Conservation (phyloP, 1,284 basidiomycete species). For the Flammula alnicola region DNA sequence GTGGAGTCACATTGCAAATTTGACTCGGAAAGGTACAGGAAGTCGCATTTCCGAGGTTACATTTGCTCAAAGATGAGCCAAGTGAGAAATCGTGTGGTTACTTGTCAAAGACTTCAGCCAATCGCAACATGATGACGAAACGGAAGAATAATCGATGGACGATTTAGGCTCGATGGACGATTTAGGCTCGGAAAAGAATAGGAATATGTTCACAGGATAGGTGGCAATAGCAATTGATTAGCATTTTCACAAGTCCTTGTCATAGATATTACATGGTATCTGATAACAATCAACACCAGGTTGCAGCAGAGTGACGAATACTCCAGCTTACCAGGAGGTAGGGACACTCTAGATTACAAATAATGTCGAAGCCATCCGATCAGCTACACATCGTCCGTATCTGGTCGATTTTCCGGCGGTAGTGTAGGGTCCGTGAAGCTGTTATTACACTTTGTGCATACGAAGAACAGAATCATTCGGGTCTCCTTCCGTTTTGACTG, state of each 20-base stretch:
- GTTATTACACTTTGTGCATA: slow-evolving; percentile 86
- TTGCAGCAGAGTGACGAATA: background rate
- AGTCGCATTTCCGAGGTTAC: background rate
- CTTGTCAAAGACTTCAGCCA: background rate
- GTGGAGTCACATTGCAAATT: background rate
- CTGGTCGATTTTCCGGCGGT: slow-evolving; percentile 37
- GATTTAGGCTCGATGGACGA: too few relatives aligned
- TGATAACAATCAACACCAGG: background rate
- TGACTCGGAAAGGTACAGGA: background rate
- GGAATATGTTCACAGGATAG: too few relatives aligned
- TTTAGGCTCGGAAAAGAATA: background rate
- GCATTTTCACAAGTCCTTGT: too few relatives aligned
- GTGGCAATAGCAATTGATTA: too few relatives aligned
- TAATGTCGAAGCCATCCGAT: too few relatives aligned
- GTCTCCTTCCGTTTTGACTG: slow-evolving; percentile 94
- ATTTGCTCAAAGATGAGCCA: slow-evolving; percentile 10
- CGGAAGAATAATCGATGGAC: background rate
- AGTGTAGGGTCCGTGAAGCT: slow-evolving; percentile 76
- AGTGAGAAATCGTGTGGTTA: slow-evolving; percentile 11
- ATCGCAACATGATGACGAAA: background rate
- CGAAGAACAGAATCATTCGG: slow-evolving; percentile 91
- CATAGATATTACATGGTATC: slow-evolving; percentile 14
- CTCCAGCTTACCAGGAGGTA: slow-evolving; percentile 12
- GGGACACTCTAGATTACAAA: slow-evolving; percentile 7
- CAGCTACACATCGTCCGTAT: slow-evolving; percentile 23